Conservation (phyloP, 345 rosid species). For the Salix purpurea region DNA sequence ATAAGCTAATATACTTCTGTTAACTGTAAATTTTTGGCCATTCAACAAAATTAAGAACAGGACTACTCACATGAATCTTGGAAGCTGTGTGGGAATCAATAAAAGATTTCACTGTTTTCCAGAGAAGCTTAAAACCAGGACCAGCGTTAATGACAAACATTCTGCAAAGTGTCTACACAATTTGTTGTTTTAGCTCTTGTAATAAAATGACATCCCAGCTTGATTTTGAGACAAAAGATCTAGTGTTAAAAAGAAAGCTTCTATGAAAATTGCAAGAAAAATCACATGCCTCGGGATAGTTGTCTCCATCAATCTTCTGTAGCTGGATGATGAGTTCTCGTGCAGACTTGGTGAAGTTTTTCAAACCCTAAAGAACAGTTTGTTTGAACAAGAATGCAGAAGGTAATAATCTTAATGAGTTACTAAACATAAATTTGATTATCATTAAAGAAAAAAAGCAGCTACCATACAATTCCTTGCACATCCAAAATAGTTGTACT, state of each 20-base stretch:
- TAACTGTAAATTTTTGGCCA: not conserved
- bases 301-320: slow-evolving; percentile 30
- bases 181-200: not conserved
- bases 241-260: not conserved
- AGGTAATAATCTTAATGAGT: not conserved
- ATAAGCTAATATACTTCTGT: not conserved
- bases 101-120: slow-evolving; percentile 29
- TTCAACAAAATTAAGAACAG: not conserved
- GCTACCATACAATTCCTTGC: slow-evolving; percentile 24
- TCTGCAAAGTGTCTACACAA: slow-evolving; percentile 25
- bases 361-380: slow-evolving; percentile 17
- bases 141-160: slow-evolving; percentile 31
- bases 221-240: not conserved
- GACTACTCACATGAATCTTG: slow-evolving; percentile 29
- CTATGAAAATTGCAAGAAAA: not conserved
- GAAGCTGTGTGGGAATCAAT: slow-evolving; percentile 30
- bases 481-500: slow-evolving; percentile 34
- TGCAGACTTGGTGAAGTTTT: slow-evolving; percentile 22
- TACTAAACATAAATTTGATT: not conserved
- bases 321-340: slow-evolving; percentile 26
- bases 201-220: not conserved
- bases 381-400: not conserved
- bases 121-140: slow-evolving; percentile 26
- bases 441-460: not conserved
- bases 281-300: slow-evolving; percentile 29